phyloP scores from a whole-genome alignment of 345 rosid species.

The Linum trigynum region DNA sequence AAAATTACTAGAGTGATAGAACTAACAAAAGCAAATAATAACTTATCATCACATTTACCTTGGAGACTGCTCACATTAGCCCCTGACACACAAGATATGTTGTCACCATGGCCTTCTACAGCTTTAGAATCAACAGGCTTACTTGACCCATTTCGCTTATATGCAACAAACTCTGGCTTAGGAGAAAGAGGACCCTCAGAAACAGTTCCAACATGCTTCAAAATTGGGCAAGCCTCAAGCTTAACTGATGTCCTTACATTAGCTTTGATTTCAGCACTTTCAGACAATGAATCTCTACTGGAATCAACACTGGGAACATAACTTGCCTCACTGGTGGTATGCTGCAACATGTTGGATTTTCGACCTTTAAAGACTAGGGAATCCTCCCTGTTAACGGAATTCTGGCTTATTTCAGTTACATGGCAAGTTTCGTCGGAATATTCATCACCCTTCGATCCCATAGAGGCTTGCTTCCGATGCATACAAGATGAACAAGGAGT shows the following conservation, averaged over 20 bases:
- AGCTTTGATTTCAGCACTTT: constrained; percentile 56
- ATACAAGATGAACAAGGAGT: constrained; percentile 83
- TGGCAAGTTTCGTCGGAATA: constrained; percentile 57
- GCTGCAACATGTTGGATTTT: constrained; percentile 29
- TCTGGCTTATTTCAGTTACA: constrained; percentile 42
- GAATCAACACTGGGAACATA: constrained; percentile 38
- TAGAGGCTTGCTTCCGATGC: constrained; percentile 41
- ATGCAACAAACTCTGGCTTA: constrained; percentile 23
- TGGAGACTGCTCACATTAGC: constrained; percentile 23
- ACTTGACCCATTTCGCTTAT: constrained; percentile 26
- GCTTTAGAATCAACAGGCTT: constrained; percentile 28
- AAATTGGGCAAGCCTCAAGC: constrained; percentile 27
- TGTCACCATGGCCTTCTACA: constrained; percentile 54
- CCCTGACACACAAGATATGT: constrained; percentile 36
- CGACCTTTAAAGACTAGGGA: constrained; percentile 20
- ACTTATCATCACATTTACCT: constrained; percentile 27
- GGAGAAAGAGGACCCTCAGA: constrained; percentile 24
- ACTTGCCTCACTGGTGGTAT: constrained; percentile 51
- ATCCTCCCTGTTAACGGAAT: constrained; percentile 46
- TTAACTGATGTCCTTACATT: constrained; percentile 21
- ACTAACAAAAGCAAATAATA: constrained; percentile 27
- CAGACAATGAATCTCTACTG: constrained; percentile 49
- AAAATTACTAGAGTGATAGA: constrained; percentile 33
- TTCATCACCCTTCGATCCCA: constrained; percentile 50
- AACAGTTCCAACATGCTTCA: constrained; percentile 22